Conservation (phyloP, 176 grass and related monocot genomes). For the Oryza australiensis region DNA sequence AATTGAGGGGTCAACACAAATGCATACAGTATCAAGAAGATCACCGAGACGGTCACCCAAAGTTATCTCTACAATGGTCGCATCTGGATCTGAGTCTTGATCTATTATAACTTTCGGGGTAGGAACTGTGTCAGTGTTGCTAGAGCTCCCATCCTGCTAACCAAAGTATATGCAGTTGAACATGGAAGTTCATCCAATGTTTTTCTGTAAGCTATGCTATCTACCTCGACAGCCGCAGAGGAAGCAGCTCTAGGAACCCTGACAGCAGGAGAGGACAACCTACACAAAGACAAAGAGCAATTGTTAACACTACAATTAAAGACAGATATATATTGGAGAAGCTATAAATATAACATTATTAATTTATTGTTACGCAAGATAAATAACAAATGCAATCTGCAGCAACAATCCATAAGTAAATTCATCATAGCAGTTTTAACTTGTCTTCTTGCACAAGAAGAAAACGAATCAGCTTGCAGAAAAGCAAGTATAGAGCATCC, state of each 20-base stretch:
- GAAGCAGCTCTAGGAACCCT: slow-evolving; percentile 71
- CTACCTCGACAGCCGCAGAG: slow-evolving; percentile 83
- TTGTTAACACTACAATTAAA: slow-evolving; percentile 9
- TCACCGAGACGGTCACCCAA: slow-evolving; percentile 96
- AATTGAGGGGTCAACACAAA: slow-evolving; percentile 27
- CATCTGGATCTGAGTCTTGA: slow-evolving; percentile 92
- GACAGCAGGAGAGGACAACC: slow-evolving; percentile 50
- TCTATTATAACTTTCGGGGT: slow-evolving; percentile 97
- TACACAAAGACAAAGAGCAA: slow-evolving; percentile 32
- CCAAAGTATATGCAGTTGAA: slow-evolving; percentile 49
- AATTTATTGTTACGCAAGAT: neutral
- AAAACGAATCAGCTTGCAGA: neutral
- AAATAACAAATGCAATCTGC: neutral
- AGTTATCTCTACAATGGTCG: slow-evolving; percentile 94
- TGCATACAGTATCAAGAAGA: slow-evolving; percentile 94
- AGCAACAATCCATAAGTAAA: slow-evolving; percentile 9
- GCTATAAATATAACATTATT: slow-evolving; percentile 4
- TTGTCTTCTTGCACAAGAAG: neutral
- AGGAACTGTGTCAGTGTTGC: slow-evolving; percentile 71
- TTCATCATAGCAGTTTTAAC: neutral
- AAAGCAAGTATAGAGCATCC: slow-evolving; percentile 14
- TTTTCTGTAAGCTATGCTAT: slow-evolving; percentile 44
- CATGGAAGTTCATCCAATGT: slow-evolving; percentile 54
- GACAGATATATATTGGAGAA: slow-evolving; percentile 5
- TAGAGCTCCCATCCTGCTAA: slow-evolving; percentile 72